Conservation (phyloP, 1,284 basidiomycete genomes). For the Rhodotorula sp. region DNA sequence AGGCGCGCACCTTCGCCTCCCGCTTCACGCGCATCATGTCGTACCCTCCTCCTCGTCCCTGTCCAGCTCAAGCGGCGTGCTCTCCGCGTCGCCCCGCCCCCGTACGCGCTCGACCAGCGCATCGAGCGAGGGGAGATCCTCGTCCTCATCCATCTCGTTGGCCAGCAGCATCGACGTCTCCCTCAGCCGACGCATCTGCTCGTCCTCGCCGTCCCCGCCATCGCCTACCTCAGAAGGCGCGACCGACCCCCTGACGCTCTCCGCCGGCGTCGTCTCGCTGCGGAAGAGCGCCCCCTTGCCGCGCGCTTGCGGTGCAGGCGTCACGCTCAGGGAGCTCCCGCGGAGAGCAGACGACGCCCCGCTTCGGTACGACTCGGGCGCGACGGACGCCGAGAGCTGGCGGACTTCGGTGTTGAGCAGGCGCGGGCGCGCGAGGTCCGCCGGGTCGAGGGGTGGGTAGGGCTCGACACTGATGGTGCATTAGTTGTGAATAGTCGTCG, state of each 20-base stretch:
- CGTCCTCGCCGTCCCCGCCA: neutral
- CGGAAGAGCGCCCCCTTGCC: conserved; percentile 10
- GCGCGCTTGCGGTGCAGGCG: conserved; percentile 1
- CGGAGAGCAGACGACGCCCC: neutral
- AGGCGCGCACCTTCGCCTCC: no score
- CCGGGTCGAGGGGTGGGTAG: conserved; percentile 29
- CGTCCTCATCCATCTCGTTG: conserved; percentile 5
- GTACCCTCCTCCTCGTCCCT: neutral
- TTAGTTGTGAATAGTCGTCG: neutral
- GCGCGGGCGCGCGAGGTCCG: conserved; percentile 6
- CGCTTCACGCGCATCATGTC: no score
- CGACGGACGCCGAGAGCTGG: conserved; percentile 28
- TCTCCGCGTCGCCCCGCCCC: neutral
- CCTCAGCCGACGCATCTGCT: conserved; percentile 1
- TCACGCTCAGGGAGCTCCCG: conserved; percentile 10
- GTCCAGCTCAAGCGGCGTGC: neutral
- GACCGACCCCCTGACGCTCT: conserved; percentile 5
- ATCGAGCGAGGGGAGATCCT: conserved; percentile 16
- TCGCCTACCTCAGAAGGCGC: neutral
- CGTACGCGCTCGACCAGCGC: neutral
- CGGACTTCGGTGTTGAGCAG: conserved; percentile 22
- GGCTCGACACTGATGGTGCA: conserved; percentile 33
- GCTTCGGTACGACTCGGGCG: conserved; percentile 17
- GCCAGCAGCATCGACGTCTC: conserved; percentile 3
- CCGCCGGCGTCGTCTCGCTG: conserved; percentile 7